A percentile compares a stretch with the other conserved stretches of the same genome.
These are phyloP conservation scores for Clonostachys rosea DNA, from an alignment of 2,329 filamentous ascomycete genomes.

Conservation along the genomic window DNA sequence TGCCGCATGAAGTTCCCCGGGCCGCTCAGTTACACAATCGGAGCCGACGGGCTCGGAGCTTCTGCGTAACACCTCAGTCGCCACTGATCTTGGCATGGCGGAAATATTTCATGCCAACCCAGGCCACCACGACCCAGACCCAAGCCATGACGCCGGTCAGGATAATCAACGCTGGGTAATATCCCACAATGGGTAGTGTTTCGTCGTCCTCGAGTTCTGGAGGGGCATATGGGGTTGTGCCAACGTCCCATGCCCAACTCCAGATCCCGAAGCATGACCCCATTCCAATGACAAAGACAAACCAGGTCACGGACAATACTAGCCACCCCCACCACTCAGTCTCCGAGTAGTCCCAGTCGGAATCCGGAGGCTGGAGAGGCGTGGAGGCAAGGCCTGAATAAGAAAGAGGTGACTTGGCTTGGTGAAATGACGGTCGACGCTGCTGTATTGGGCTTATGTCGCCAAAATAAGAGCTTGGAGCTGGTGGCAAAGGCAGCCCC, in stretches of 20 bases:
- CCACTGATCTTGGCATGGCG: slow-evolving; percentile 86
- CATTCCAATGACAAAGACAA: slow-evolving; percentile 95
- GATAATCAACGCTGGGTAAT: slow-evolving; percentile 93
- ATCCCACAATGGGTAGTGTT: slow-evolving; percentile 91
- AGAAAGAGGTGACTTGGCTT: slow-evolving; percentile 57
- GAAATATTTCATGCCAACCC: slow-evolving; percentile 99
- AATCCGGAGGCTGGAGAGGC: slow-evolving; percentile 39
- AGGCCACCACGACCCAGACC: slow-evolving; percentile 97
- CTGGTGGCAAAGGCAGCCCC: slow-evolving; percentile 43
- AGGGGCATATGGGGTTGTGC: slow-evolving; percentile 90
- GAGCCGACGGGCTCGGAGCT: neutral
- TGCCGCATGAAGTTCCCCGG: too few species aligned
- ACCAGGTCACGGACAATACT: slow-evolving; percentile 84
- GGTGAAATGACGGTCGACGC: slow-evolving; percentile 42
- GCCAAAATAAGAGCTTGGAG: slow-evolving; percentile 60
- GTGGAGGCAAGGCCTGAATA: slow-evolving; percentile 46
- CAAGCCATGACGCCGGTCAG: slow-evolving; percentile 94
- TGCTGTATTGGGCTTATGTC: slow-evolving; percentile 31
- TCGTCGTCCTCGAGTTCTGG: slow-evolving; percentile 94
- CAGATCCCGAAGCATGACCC: slow-evolving; percentile 91
- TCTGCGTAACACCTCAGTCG: slow-evolving; percentile 34
- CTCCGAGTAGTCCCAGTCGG: slow-evolving; percentile 84
- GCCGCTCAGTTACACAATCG: too few species aligned
- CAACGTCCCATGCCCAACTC: slow-evolving; percentile 99
- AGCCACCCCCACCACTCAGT: slow-evolving; percentile 99